Base-by-base conservation (phyloP, 2,329 filamentous ascomycete species). In the Aspergillus spinulosporus region DNA sequence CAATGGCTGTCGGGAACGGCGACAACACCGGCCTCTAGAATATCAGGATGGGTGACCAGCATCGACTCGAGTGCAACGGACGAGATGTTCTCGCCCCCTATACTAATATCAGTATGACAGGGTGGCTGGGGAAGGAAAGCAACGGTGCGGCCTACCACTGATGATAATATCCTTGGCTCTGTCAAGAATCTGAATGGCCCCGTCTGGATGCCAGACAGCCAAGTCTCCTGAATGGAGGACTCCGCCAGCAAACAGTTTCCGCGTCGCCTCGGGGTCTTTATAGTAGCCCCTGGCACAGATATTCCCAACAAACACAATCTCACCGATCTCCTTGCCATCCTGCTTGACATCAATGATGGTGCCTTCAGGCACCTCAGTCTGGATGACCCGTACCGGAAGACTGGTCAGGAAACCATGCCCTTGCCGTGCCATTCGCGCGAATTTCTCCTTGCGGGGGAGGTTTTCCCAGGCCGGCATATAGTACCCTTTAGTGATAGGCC, bases 91-190 rank as follows among this genome's bases (percentile, higher is more conserved):
- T 99, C 94, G 56, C 94, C 94, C 46, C 93, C 92, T 90, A 58
- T 39, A 46, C 37, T 11, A 37, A 42, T 34, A 15, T 49, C 56
- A 49, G 42, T 54, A 5, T 21, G 12, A 47, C 40, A n/a, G 43
- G 46, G 7, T 21, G 21, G 21, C 21, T 21, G 52, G 37, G n/a
- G 1, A 26, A 26, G 5, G 31, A 9, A 7, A 32, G 12, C 42
- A 36, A 31, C 26, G 34, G n/a, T 14, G 42, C 31, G 15, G 72
- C 81, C 64, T 78, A 90, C 89, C 90, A 52, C 90, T 95, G 61
- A 99, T 99, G 68, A 99, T 99, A 52, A 99, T 97, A 70, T 99
- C 94, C 78, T 99, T 99, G 11, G 91, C 90, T 15, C 94, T 84
- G 74, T 99, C 94, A 57, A 95, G 79, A 61, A 99, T 96, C 78